Evolutionary conservation across 2,329 filamentous ascomycete species (phyloP).

Genomic region (Pseudocercospora fijiensis): DNA sequence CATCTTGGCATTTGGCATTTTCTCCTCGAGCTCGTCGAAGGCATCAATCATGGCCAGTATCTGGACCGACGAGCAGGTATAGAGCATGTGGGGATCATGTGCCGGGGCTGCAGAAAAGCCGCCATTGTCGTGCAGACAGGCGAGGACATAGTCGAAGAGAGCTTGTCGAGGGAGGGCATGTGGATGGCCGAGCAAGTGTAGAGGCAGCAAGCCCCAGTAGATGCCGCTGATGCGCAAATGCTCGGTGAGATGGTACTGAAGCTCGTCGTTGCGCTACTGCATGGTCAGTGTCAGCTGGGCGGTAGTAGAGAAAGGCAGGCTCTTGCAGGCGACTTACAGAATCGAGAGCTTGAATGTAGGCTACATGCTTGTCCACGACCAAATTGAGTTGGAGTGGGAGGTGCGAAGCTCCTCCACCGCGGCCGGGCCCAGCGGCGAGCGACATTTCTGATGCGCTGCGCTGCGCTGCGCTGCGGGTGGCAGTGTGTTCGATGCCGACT

Average conservation of each 20-base stretch:
- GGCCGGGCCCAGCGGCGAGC: conserved; percentile 60
- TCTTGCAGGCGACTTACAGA: conserved; percentile 56
- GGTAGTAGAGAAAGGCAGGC: conserved; percentile 12
- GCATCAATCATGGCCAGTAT: conserved; percentile 85
- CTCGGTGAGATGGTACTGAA: conserved; percentile 97
- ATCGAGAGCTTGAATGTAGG: conserved; percentile 90
- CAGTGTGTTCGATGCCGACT: neutral
- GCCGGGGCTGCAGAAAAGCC: conserved; percentile 92
- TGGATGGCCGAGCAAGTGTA: conserved; percentile 79
- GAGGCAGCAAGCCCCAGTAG: conserved; percentile 90
- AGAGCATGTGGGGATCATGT: conserved; percentile 94
- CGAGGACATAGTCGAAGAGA: conserved; percentile 89
- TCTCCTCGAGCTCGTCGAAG: conserved; percentile 74
- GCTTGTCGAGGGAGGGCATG: conserved; percentile 77
- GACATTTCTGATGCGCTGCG: conserved; percentile 51
- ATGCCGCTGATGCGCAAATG: conserved; percentile 92
- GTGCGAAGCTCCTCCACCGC: conserved; percentile 44
- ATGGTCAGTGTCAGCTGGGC: conserved; percentile 42
- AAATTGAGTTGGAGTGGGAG: conserved; percentile 53
- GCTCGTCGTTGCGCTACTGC: conserved; percentile 76
- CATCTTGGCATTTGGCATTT: conserved; percentile 64
- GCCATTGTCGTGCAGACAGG: conserved; percentile 84
- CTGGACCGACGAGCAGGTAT: conserved; percentile 92
- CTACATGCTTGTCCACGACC: conserved; percentile 69
- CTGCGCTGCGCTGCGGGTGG: too few relatives aligned